Evolutionary conservation across 345 rosid genomes (phyloP), one percentile per base, ranked within the genome.

Genomic region (Gossypium herbaceum): DNA sequence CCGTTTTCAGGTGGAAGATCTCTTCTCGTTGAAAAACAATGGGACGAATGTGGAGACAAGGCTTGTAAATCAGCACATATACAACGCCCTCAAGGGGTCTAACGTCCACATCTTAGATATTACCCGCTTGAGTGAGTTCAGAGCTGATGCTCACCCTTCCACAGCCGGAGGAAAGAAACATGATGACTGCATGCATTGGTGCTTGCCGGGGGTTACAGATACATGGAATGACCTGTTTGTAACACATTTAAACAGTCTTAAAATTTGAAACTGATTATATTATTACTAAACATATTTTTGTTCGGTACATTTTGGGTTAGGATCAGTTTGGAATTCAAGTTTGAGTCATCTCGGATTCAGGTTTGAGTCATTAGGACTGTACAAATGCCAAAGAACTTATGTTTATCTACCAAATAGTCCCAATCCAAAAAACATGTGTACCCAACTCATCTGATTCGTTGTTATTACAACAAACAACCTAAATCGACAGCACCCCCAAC

Each of bases 141-240:
- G 99, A 86, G 98, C 94, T 2, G 99, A 91, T 71, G 98, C 92
- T 55, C 99, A 95, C 79, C 98, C 99, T 3, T 86, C 93, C 43
- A 7, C 84, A 0, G 88, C 89, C 8, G 98, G 99, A 61, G 96
- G 97, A 57, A 95, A 95, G 91, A 91, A 86, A 72, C 73, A 70
- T 0, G 86, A 90, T 13, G 98, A 94, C 72, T 93, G 98, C 80
- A 93, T 94, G 99, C 98, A 93, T 77, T 94, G 98, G 97, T 94
- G 99, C 87, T 86, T 94, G 66, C 99, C 99, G 0, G 97, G 99
- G 43, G 76, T 91, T 17, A 86, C 97, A 0, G 97, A 94, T 67
- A 88, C 89, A 51, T 94, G 99, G 97, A 93, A 88, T 19, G 98
- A 94, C 78, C 75, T 94, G 62, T 81, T 94, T 27, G 73, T 81